Evolutionary conservation across 2,329 filamentous ascomycete genomes (phyloP), one percentile per base, ranked within the genome.

Genomic region (Cercospora citrullina): DNA sequence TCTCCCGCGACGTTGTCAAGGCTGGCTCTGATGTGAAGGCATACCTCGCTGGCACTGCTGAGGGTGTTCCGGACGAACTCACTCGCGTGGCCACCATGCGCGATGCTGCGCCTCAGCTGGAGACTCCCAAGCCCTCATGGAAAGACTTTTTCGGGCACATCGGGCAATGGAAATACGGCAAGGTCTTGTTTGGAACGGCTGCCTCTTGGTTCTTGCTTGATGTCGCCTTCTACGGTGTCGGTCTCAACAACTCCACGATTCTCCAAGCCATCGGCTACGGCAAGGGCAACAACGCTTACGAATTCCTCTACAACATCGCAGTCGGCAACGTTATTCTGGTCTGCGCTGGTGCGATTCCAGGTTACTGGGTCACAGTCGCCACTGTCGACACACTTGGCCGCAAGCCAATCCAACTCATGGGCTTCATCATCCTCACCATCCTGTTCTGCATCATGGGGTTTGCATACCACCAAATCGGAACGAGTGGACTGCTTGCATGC

Each of bases 201-300:
- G 90, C 90, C 48, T 94, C 92, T 2, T 96, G 92, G 92, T 94
- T 94, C 80, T 87, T 91, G 80, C 88, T 92, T 63, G 91, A 94
- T 76, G 84, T 87, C 48, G 84, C 84, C 42, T 81, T 82, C 71
- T 81, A 82, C 68, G 79, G 80, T 72, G 86, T 94, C 23, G 89
- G 89, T 36, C 84, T 94, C 60, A 94, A 93, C 80, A 93, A 92
- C 79, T 87, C 89, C 26, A 86, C 87, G 68, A 92, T 94, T 70
- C 85, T 94, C 26, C 79, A 82, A 28, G 86, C 87, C 3, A 93
- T 94, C 74, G 91, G 91, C 60, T 94, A 89, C 80, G 88, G 88
- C 21, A 81, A 82, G 33, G 89, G 89, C 9, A 76, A 75, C 64
- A 87, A 85, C 70, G 87, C 91, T 31, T 93, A 93, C 81, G 79